These are phyloP conservation scores for Tolypocladium tropicale DNA, from an alignment of 2,329 filamentous ascomycete genomes.

Conservation along the genomic window DNA sequence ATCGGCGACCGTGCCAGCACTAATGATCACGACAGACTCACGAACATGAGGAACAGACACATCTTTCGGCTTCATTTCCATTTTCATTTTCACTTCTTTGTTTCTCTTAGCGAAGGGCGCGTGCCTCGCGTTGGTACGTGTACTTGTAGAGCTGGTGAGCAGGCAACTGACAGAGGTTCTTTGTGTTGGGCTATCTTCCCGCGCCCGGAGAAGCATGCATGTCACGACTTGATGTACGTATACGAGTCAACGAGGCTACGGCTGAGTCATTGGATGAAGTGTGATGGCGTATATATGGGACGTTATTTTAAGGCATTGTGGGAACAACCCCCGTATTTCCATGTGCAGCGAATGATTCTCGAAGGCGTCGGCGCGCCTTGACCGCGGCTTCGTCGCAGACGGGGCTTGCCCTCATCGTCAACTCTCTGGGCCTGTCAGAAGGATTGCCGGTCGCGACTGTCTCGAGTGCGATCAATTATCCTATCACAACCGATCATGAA, in stretches of 20 bases:
- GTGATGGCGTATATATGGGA: no score
- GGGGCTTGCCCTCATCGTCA: no score
- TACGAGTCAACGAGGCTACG: neutral
- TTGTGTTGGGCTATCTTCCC: neutral
- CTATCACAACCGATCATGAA: no score
- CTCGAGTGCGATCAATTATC: no score
- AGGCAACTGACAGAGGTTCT: neutral
- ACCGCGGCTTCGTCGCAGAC: neutral
- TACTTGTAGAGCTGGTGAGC: neutral
- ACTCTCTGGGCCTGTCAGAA: no score
- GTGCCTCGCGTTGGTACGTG: neutral
- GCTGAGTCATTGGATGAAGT: neutral
- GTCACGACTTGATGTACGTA: neutral
- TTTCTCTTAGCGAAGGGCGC: neutral
- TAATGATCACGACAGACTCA: conserved; percentile 10
- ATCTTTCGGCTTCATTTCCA: no score
- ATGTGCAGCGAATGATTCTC: neutral
- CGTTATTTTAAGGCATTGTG: neutral
- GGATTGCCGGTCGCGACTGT: no score
- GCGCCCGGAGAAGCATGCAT: neutral
- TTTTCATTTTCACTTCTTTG: neutral
- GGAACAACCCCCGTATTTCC: neutral
- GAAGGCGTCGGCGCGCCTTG: neutral
- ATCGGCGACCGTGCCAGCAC: conserved; percentile 7
- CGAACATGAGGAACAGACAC: conserved; percentile 2